Conservation (phyloP, 1,284 basidiomycete species). For the Amylostereum chailletii region DNA sequence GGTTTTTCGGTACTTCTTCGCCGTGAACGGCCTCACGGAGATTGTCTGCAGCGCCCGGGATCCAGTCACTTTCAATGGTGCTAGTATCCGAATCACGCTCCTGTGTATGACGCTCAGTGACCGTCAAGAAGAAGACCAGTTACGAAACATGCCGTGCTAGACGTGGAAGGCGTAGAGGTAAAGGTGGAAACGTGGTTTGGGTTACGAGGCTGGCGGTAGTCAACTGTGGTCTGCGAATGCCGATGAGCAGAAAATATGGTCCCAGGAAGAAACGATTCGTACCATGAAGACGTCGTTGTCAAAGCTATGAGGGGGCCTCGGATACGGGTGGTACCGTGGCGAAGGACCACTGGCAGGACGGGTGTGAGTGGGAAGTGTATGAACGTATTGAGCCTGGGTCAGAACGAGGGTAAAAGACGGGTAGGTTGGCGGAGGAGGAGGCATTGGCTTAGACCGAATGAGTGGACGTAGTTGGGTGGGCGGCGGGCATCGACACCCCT, state of each 20-base stretch:
- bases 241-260: neutral
- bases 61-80: neutral
- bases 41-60: neutral
- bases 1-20: neutral
- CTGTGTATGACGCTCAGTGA: neutral
- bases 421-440: neutral
- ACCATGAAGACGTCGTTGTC: neutral
- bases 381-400: neutral
- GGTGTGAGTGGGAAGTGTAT: neutral
- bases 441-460: neutral
- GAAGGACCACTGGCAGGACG: neutral
- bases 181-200: neutral
- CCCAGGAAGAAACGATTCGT: neutral
- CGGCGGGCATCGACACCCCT: neutral
- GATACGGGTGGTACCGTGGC: neutral
- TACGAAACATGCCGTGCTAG: neutral
- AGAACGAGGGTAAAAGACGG: neutral
- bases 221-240: neutral
- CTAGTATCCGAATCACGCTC: neutral
- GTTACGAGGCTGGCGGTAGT: neutral
- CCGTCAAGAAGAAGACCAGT: neutral
- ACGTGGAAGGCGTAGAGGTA: neutral
- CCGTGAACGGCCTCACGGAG: neutral
- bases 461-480: neutral
- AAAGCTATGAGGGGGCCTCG: neutral